These are phyloP conservation scores for Immersiella caudata DNA, from an alignment of 495 filamentous ascomycete genomes.

Conservation along the genomic window DNA sequence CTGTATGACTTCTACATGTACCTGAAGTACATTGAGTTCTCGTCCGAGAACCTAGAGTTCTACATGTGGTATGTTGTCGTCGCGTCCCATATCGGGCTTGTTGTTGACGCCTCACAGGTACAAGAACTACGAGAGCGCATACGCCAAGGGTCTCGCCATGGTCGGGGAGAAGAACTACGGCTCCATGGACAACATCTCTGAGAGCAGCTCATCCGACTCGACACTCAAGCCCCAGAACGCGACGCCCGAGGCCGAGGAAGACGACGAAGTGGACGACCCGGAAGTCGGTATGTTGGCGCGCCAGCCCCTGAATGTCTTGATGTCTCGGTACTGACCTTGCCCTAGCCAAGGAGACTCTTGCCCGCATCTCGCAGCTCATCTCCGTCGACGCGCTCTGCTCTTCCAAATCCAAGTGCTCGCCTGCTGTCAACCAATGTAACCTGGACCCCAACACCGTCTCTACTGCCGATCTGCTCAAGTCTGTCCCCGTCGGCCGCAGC, in stretches of 20 bases:
- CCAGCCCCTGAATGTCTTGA: no score
- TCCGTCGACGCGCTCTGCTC: conserved; percentile 35
- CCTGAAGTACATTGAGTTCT: conserved; percentile 46
- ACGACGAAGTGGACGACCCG: conserved; percentile 20
- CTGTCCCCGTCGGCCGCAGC: conserved; percentile 23
- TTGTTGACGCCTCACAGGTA: conserved; percentile 30
- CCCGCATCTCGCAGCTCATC: conserved; percentile 42
- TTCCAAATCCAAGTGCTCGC: conserved; percentile 24
- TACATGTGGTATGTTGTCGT: conserved; percentile 69
- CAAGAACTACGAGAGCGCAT: conserved; percentile 46
- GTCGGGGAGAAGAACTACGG: conserved; percentile 32
- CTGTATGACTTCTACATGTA: conserved; percentile 48
- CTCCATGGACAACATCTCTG: conserved; percentile 29
- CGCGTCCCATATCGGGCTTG: background rate
- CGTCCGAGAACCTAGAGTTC: conserved; percentile 61
- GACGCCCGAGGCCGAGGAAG: conserved; percentile 6
- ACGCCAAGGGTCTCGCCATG: conserved; percentile 27
- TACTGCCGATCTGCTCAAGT: conserved; percentile 14
- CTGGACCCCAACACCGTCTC: conserved; percentile 9
- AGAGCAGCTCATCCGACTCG: conserved; percentile 34
- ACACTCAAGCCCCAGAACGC: conserved; percentile 23
- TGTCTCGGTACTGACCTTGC: background rate
- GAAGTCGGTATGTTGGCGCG: conserved; percentile 30
- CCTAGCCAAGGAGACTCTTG: conserved; percentile 36
- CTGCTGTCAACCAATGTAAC: conserved; percentile 14